Percentiles rank a stretch among this genome's conserved stretches.
phyloP scores from a whole-genome alignment of 345 rosid genomes.

The Rhizophora apiculata region DNA sequence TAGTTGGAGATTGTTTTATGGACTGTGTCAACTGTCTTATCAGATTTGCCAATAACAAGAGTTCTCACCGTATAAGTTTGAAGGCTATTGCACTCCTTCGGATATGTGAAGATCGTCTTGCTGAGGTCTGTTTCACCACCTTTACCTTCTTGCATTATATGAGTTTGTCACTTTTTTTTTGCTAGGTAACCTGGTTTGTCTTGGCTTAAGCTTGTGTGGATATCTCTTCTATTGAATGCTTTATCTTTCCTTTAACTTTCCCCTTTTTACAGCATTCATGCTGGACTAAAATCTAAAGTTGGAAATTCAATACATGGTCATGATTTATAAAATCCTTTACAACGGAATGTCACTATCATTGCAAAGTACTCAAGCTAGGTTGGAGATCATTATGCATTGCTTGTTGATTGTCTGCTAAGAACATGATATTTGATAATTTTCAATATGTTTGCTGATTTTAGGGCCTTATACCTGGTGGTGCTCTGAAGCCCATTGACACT shows the following conservation, averaged over 20 bases:
- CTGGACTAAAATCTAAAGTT: no score
- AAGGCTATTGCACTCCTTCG: slow-evolving; percentile 99
- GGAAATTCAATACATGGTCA: no score
- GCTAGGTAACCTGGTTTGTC: background rate
- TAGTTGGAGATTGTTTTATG: slow-evolving; percentile 98
- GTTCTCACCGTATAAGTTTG: slow-evolving; percentile 86
- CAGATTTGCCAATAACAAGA: slow-evolving; percentile 90
- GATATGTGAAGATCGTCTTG: slow-evolving; percentile 97
- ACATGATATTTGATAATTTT: slow-evolving; percentile 7
- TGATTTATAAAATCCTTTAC: no score
- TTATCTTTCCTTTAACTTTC: no score
- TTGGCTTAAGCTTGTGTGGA: background rate
- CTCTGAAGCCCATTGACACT: slow-evolving; percentile 59
- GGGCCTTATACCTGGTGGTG: slow-evolving; percentile 92
- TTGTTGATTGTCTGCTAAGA: background rate
- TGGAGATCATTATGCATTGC: background rate
- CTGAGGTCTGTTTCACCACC: slow-evolving; percentile 61
- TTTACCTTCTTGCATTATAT: slow-evolving; percentile 3
- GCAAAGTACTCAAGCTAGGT: background rate
- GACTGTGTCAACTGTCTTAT: slow-evolving; percentile 98
- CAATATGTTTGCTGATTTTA: slow-evolving; percentile 27
- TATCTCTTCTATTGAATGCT: no score
- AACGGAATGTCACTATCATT: no score
- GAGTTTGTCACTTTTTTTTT: background rate
- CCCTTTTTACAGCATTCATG: no score